Conservation (phyloP, 1,139 yeast genomes). For the Barnettozyma hawaiiensis region DNA sequence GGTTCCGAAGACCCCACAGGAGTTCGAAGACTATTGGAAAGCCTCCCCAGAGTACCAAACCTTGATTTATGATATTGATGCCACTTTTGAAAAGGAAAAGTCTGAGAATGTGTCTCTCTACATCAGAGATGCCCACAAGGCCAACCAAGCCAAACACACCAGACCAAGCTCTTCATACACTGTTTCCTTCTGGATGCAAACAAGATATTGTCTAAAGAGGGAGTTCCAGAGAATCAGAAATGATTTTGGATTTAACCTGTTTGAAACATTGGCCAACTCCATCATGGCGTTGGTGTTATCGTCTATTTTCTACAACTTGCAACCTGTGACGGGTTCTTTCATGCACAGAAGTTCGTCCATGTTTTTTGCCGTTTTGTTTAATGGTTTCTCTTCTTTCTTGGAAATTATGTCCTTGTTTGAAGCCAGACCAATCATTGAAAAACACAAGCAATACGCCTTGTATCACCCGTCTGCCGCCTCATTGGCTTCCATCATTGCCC, state of each 20-base stretch:
- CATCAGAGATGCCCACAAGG: conserved; percentile 47
- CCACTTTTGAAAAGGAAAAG: conserved; percentile 17
- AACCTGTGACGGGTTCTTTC: conserved; percentile 45
- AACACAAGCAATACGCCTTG: conserved; percentile 69
- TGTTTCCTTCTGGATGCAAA: conserved; percentile 60
- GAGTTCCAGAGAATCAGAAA: conserved; percentile 60
- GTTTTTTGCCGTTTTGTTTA: conserved; percentile 73
- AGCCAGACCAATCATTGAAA: conserved; percentile 75
- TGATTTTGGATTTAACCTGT: conserved; percentile 58
- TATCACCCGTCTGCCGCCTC: conserved; percentile 80
- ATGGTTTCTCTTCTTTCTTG: conserved; percentile 68
- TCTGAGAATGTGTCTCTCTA: conserved; percentile 19
- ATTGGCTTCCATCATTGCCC: conserved; percentile 60
- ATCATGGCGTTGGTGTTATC: conserved; percentile 69
- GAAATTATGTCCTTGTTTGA: conserved; percentile 67
- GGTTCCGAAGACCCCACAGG: conserved; percentile 68
- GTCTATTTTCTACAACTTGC: conserved; percentile 67
- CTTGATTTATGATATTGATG: conserved; percentile 38
- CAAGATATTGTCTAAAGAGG: conserved; percentile 52
- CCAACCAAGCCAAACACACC: conserved; percentile 55
- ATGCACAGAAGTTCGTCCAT: conserved; percentile 65
- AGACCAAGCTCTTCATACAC: conserved; percentile 61
- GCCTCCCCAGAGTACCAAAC: conserved; percentile 49
- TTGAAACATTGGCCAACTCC: conserved; percentile 57
- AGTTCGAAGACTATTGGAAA: conserved; percentile 66